phyloP scores from a whole-genome alignment of 345 rosid genomes.

The Hevea brasiliensis region DNA sequence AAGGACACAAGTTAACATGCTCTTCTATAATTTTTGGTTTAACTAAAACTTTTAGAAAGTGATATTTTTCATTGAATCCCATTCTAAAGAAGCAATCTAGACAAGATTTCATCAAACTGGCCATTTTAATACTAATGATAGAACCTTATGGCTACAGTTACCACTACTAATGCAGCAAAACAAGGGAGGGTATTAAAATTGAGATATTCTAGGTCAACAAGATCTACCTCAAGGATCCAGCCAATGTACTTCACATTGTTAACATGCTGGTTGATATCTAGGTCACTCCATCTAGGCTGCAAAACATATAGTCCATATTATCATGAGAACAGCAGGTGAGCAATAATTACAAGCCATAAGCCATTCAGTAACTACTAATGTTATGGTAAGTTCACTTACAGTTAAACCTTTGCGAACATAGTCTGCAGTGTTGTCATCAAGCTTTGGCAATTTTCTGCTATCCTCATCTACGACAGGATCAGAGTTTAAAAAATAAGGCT shows the following conservation, averaged over 20 bases:
- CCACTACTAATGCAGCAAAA: not conserved
- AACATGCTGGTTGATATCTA: conserved; percentile 98
- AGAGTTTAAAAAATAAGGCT: conserved; percentile 67
- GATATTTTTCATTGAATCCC: too few relatives aligned
- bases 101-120: too few relatives aligned
- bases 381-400: conserved; percentile 45
- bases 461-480: conserved; percentile 81
- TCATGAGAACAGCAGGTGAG: not conserved
- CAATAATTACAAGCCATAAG: not conserved
- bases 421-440: conserved; percentile 71
- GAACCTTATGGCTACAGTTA: not conserved
- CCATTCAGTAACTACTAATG: not conserved
- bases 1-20: not conserved
- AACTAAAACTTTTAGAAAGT: too few relatives aligned
- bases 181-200: not conserved
- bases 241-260: conserved; percentile 97
- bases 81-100: too few relatives aligned
- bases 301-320: conserved; percentile 14
- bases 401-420: conserved; percentile 75
- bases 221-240: conserved; percentile 89
- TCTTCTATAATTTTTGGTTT: too few relatives aligned
- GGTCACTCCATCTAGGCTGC: conserved; percentile 96
- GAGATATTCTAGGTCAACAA: conserved; percentile 4
- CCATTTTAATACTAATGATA: too few relatives aligned
- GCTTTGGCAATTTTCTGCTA: conserved; percentile 80